phyloP scores from a whole-genome alignment of 495 filamentous ascomycete species.

The Xylaria grammica region DNA sequence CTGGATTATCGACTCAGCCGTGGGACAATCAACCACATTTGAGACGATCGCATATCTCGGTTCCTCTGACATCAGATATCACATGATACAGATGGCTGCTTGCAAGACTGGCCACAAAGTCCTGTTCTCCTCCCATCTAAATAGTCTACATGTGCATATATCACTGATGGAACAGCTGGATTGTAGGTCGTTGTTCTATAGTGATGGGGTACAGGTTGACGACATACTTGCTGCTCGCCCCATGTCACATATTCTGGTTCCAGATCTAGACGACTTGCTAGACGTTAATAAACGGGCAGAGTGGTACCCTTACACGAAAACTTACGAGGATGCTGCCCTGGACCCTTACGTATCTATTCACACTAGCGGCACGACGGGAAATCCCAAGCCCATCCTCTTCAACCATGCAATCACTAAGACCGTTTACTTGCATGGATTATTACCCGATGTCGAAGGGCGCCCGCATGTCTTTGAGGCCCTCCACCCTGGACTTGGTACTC shows the following conservation, averaged over 20 bases:
- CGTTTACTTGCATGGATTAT: neutral
- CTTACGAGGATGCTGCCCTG: neutral
- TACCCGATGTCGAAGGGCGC: conserved; percentile 2
- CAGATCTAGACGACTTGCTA: neutral
- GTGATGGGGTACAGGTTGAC: neutral
- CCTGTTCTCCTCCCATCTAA: conserved; percentile 7
- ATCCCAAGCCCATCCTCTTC: neutral
- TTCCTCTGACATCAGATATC: neutral
- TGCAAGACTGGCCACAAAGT: conserved; percentile 6
- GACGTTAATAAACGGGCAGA: neutral
- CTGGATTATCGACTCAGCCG: conserved; percentile 1
- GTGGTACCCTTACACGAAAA: conserved; percentile 3
- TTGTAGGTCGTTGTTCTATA: conserved; percentile 3
- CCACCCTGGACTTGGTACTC: neutral
- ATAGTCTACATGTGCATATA: neutral
- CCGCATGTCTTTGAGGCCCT: neutral
- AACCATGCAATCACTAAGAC: neutral
- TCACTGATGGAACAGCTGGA: conserved; percentile 1
- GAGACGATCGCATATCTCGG: conserved; percentile 13
- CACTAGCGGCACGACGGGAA: conserved; percentile 10
- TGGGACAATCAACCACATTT: neutral
- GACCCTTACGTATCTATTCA: neutral
- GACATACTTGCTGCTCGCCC: neutral
- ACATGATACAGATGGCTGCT: conserved; percentile 17
- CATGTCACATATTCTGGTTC: neutral